Evolutionary conservation across 2,329 filamentous ascomycete species (phyloP), one percentile per base, ranked within the genome.

Genomic region (Diaporthe citri): DNA sequence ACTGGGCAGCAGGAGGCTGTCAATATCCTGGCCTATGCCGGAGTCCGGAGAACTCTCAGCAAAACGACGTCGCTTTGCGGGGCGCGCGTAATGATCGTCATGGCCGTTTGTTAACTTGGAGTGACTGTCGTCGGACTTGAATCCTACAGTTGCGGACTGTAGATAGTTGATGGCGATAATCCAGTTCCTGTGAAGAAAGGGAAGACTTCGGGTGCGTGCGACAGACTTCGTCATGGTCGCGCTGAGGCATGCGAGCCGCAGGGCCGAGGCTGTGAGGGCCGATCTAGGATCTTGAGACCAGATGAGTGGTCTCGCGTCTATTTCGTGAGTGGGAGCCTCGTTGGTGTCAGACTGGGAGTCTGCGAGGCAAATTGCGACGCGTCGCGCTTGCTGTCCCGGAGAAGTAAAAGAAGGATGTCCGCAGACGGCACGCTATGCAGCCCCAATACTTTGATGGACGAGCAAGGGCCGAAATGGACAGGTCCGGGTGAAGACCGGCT

Each of bases 151-250:
- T 34, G 71, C 71, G 25, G 71, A 72, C 41, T 72, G 57, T 20
- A 84, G 77, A 76, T 85, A 83, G 75, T 86, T 86, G 80, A 88
- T 82, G 64, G 85, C 85, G 76, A 83, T 85, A 77, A 86, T 84
- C 88, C 87, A 90, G 80, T 88, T 89, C 80, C 88, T 86, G 78
- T 89, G 87, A 75, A 90, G 86, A 81, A 88, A 90, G 76, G 89
- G 88, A 74, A 87, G 83, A 78, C 84, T 86, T 83, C 87, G 86
- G 82, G 85, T 85, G 79, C 84, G 86, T 77, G 84, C 83, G 80
- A 82, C 84, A 80, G 84, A 83, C 79, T 84, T 82, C 80, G 87
- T 86, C 88, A 90, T 90, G 82, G 82, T 83, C 81, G 81, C 77
- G 34, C 51, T 17, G 25, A 67, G 69, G 69, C 77, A 78, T 78